Evolutionary conservation across 2,329 filamentous ascomycete species (phyloP).

Genomic region (Aplosporella prunicola): DNA sequence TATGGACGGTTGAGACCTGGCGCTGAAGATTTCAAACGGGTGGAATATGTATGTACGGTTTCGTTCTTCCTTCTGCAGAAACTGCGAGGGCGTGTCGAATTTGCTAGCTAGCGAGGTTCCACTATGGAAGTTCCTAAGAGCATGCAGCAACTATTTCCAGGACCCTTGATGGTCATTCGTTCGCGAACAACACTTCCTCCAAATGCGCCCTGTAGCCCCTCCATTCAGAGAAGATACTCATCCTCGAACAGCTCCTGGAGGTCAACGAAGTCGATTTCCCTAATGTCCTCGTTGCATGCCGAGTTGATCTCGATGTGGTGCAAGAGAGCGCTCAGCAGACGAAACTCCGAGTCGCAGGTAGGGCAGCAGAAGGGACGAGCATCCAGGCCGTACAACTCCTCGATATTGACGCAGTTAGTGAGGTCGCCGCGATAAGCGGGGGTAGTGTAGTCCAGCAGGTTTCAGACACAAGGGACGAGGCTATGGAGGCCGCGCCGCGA

Average conservation of each 20-base stretch:
- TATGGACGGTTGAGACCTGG: no score
- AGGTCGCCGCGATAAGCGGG: background rate
- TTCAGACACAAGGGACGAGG: background rate
- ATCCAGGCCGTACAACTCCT: background rate
- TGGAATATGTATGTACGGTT: no score
- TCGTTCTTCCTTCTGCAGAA: no score
- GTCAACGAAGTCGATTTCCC: background rate
- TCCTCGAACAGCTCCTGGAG: background rate
- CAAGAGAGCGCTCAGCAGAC: slow-evolving; percentile 1
- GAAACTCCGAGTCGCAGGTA: background rate
- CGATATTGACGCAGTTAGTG: background rate
- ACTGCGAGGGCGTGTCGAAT: background rate
- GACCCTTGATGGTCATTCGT: background rate
- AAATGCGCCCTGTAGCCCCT: no score
- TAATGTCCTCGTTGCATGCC: background rate
- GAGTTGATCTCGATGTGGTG: slow-evolving; percentile 1
- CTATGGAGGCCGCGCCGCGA: background rate
- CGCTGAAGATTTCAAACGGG: no score
- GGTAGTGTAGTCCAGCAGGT: background rate
- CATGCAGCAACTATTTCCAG: background rate
- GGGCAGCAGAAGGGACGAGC: slow-evolving; percentile 1
- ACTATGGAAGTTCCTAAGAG: no score
- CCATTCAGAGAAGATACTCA: background rate
- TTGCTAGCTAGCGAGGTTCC: no score
- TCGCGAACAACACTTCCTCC: no score